A percentile compares a stretch with the other conserved stretches of the same genome.
These are phyloP conservation scores for Ascochyta koolunga DNA, from an alignment of 2,329 filamentous ascomycete genomes.

Conservation along the genomic window DNA sequence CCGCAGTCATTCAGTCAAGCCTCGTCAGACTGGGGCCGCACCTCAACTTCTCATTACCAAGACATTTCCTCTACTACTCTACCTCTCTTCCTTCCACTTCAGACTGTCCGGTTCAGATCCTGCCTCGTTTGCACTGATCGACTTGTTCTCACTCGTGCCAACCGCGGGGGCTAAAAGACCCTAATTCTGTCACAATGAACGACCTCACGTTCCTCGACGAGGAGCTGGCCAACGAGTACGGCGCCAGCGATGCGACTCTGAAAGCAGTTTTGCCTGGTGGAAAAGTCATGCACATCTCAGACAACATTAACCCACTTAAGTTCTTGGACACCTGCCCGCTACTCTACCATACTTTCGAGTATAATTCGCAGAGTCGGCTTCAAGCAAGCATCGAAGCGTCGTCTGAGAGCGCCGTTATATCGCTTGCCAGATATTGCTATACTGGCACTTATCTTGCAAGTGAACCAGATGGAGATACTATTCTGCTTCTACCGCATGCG, in stretches of 20 bases:
- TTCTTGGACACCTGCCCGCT: constrained; percentile 48
- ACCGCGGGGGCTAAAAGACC: not conserved
- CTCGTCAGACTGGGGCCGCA: constrained; percentile 18
- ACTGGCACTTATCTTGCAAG: constrained; percentile 45
- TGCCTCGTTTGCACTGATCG: not conserved
- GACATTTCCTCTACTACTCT: not conserved
- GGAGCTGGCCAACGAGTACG: constrained; percentile 8
- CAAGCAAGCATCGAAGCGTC: constrained; percentile 49
- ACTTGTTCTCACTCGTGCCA: constrained; percentile 4
- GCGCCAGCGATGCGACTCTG: constrained; percentile 34
- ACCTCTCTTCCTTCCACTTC: not conserved
- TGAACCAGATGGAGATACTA: constrained; percentile 23
- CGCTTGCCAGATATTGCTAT: constrained; percentile 53
- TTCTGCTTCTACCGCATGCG: constrained; percentile 49
- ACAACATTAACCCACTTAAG: constrained; percentile 36
- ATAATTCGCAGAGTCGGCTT: constrained; percentile 31
- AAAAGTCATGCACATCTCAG: constrained; percentile 39
- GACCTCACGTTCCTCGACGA: constrained; percentile 31
- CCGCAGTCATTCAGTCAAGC: constrained; percentile 12
- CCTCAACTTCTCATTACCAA: not conserved
- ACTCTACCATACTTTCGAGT: constrained; percentile 50
- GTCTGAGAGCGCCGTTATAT: constrained; percentile 39
- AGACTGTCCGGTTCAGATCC: constrained; percentile 8
- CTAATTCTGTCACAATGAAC: constrained; percentile 24
- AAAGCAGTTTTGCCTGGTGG: constrained; percentile 42